Evolutionary conservation across 148 eudicot genomes (phyloP), one percentile per base, ranked within the genome.

Genomic region (Amaranthus cruentus): DNA sequence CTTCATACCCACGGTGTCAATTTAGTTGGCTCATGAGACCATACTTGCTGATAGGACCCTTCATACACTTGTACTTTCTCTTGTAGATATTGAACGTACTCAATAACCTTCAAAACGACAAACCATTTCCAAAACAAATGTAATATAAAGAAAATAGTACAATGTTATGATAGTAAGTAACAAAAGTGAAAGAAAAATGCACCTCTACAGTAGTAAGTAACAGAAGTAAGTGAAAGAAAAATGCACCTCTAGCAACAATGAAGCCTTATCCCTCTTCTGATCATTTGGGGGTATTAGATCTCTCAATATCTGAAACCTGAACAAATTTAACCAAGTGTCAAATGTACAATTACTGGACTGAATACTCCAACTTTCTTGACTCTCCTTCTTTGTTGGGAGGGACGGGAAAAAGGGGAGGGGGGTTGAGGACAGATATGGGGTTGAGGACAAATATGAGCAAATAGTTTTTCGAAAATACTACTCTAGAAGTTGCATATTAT

Each of bases 181-280:
- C 38, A 28, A 28, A 28, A 28, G 38, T 28, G 38, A 28, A 28
- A 28, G 38, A 28, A 28, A 28, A 28, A 28, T 28, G 38, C 1
- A 28, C 38, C 38, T 28, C 38, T 28, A 66, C 2, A 15, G 3
- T 11, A 55, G 54, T 6, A 48, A 43, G 61, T 43, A 21, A 57
- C 3, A 72, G 13, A 28, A 28, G 38, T 28, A 28, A 28, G 38
- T 28, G 38, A 28, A 28, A 28, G 38, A 65, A 77, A 55, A 51
- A 68, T 77, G 70, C 75, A 94, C 98, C 98, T 94, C 98, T 85
- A 94, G 77, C 78, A 94, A 81, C 46, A 94, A 89, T 6, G 98
- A 89, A 75, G 98, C 98, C 75, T 88, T 94, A 77, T 94, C 98
- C 69, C 96, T 84, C 85, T 87, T 94, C 79, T 91, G 97, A 78